phyloP scores from a whole-genome alignment of 2,329 filamentous ascomycete genomes.

The Epichloe baconii region DNA sequence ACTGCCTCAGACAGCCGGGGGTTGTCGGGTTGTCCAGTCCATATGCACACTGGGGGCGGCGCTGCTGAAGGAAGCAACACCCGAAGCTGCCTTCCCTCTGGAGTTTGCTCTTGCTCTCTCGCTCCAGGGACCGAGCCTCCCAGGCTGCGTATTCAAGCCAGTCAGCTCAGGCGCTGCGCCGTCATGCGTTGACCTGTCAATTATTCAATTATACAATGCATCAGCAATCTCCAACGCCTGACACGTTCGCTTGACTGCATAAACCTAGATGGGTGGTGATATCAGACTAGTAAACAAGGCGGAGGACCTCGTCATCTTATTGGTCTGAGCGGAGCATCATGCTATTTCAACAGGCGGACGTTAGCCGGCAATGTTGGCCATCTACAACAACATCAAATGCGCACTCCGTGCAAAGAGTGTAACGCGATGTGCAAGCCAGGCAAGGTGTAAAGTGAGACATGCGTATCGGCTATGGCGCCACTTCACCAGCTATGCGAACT shows the following conservation, averaged over 20 bases:
- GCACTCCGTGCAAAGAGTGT: no score
- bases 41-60: neutral
- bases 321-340: no score
- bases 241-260: no score
- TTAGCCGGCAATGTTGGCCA: no score
- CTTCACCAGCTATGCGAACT: neutral
- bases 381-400: no score
- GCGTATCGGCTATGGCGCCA: neutral
- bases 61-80: neutral
- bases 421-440: neutral
- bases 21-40: neutral
- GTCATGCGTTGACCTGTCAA: neutral
- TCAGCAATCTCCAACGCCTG: no score
- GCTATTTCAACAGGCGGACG: no score
- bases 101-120: neutral
- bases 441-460: neutral
- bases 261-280: no score
- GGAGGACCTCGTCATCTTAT: no score
- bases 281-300: no score
- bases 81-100: neutral
- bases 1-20: no score
- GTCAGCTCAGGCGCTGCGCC: neutral
- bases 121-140: neutral
- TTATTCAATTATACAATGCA: no score
- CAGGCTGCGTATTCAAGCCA: neutral